Evolutionary conservation across 257 asterid genomes (phyloP).

Genomic region (Solanum piurae): DNA sequence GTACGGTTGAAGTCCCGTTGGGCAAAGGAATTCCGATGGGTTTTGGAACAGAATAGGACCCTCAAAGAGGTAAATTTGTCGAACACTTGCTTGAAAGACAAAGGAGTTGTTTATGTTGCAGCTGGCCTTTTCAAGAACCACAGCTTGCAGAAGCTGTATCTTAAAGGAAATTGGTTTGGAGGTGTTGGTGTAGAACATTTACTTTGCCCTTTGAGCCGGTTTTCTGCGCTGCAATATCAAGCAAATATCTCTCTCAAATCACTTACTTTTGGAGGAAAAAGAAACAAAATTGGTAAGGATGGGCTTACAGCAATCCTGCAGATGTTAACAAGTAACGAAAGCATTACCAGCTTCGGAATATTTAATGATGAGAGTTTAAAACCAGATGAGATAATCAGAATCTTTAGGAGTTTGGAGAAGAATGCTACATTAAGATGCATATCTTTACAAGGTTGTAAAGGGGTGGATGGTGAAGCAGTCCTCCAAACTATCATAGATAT

Average conservation of each 20-base stretch:
- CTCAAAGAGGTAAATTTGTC: conserved; percentile 60
- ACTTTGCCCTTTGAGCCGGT: conserved; percentile 76
- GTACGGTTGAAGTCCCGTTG: conserved; percentile 56
- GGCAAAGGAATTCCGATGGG: conserved; percentile 80
- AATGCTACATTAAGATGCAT: conserved; percentile 45
- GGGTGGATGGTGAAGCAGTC: conserved; percentile 64
- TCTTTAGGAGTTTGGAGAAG: conserved; percentile 60
- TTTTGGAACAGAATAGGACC: conserved; percentile 64
- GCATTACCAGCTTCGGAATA: conserved; percentile 41
- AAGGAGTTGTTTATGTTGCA: conserved; percentile 61
- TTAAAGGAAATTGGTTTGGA: conserved; percentile 55
- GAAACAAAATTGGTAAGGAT: conserved; percentile 57
- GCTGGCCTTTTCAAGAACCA: conserved; percentile 76
- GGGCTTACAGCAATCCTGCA: conserved; percentile 54
- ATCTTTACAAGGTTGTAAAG: conserved; percentile 69
- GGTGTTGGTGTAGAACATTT: conserved; percentile 71
- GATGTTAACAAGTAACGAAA: conserved; percentile 58
- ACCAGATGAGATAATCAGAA: conserved; percentile 33
- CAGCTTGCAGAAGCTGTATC: conserved; percentile 43
- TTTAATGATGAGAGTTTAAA: conserved; percentile 52
- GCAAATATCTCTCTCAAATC: conserved; percentile 55
- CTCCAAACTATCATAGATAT: conserved; percentile 45
- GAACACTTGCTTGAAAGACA: conserved; percentile 51
- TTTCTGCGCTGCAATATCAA: conserved; percentile 60
- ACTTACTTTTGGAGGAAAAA: conserved; percentile 54